Percentiles rank a stretch among this genome's conserved stretches.
These are phyloP conservation scores for Trichoderma erinaceum DNA, from an alignment of 495 filamentous ascomycete species.

Conservation along the genomic window DNA sequence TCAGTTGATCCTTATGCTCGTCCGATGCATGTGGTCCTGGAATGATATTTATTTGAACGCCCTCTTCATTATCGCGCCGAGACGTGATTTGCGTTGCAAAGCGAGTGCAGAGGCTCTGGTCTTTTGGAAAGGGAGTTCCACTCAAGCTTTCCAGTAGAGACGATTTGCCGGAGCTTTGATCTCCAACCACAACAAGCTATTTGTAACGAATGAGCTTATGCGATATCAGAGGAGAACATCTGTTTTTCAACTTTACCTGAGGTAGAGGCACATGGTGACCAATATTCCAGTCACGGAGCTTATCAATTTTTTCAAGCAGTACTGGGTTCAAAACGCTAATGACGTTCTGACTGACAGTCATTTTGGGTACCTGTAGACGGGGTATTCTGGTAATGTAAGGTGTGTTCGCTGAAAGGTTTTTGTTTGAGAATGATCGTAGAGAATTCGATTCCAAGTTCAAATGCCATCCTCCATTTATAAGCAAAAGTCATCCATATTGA, in stretches of 20 bases:
- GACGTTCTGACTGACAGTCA: neutral
- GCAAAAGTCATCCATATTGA: neutral
- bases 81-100: slow-evolving; percentile 53
- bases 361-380: neutral
- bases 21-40: slow-evolving; percentile 29
- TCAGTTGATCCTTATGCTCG: slow-evolving; percentile 19
- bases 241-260: slow-evolving; percentile 22
- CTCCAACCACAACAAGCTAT: slow-evolving; percentile 41
- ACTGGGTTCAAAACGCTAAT: neutral
- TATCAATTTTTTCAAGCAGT: slow-evolving; percentile 31
- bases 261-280: slow-evolving; percentile 34
- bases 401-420: neutral
- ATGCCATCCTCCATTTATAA: neutral
- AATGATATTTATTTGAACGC: slow-evolving; percentile 37
- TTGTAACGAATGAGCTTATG: neutral
- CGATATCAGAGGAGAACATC: neutral
- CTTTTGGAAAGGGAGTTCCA: slow-evolving; percentile 41
- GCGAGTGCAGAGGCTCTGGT: slow-evolving; percentile 44
- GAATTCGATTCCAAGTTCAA: neutral
- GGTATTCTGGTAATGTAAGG: neutral
- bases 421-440: neutral
- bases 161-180: slow-evolving; percentile 45
- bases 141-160: slow-evolving; percentile 46
- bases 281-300: slow-evolving; percentile 35
- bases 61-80: slow-evolving; percentile 21